phyloP scores from a whole-genome alignment of 441 rosid genomes.

The Heliophila coronopifolia region DNA sequence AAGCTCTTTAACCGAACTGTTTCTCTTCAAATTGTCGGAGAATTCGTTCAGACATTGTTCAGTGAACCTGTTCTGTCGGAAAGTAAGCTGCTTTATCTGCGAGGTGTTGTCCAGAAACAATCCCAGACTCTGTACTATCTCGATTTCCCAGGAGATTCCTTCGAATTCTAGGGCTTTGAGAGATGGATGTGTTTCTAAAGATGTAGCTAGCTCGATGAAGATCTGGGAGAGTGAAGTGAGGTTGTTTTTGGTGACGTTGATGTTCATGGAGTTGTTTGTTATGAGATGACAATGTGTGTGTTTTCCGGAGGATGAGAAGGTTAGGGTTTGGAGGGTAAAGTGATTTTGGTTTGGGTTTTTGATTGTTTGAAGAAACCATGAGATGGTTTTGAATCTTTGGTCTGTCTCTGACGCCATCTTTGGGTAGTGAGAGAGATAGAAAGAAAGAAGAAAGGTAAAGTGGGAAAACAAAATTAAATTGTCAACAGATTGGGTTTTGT shows the following conservation, averaged over 20 bases:
- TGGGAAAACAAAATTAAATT: not conserved
- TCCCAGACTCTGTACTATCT: conserved; percentile 46
- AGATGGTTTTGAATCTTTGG: conserved; percentile 48
- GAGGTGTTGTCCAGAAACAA: conserved; percentile 50
- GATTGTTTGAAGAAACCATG: conserved; percentile 61
- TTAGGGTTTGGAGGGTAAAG: conserved; percentile 49
- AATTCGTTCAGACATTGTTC: conserved; percentile 51
- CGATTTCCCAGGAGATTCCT: conserved; percentile 54
- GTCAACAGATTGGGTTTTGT: not conserved
- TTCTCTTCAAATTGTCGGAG: conserved; percentile 49
- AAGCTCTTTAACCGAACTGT: conserved; percentile 51
- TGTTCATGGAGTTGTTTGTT: conserved; percentile 57
- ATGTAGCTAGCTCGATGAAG: conserved; percentile 44
- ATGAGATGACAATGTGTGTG: conserved; percentile 53
- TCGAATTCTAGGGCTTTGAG: conserved; percentile 61
- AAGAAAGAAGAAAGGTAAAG: conserved; percentile 22
- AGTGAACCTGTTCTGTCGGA: conserved; percentile 47
- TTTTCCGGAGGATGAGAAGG: conserved; percentile 52
- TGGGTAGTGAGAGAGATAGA: conserved; percentile 5
- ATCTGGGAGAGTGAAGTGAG: conserved; percentile 43
- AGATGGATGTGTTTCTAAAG: conserved; percentile 36
- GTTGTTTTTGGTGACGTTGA: conserved; percentile 45
- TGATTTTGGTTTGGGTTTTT: conserved; percentile 33
- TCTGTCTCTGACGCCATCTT: conserved; percentile 54
- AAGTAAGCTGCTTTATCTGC: conserved; percentile 54